Conservation (phyloP, 2,329 filamentous ascomycete genomes). For the Penicillium occitanis region DNA sequence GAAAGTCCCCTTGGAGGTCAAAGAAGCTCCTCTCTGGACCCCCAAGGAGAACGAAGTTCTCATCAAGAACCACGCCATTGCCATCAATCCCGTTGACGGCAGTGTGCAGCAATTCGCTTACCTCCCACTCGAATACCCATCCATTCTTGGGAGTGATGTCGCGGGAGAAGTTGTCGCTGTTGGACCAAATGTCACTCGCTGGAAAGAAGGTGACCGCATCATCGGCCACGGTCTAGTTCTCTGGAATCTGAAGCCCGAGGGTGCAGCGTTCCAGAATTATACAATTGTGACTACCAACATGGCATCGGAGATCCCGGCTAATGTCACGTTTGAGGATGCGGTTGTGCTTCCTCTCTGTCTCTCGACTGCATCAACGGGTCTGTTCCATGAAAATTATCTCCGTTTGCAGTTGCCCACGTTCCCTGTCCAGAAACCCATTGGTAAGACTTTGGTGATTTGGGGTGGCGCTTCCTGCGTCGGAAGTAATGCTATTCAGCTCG, state of each 20-base stretch:
- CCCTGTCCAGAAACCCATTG: constrained; percentile 1
- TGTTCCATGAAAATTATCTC: constrained; percentile 23
- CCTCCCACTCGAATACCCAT: constrained; percentile 27
- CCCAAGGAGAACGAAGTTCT: constrained; percentile 24
- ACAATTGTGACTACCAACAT: constrained; percentile 20
- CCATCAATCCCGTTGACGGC: constrained; percentile 34
- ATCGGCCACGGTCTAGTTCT: constrained; percentile 22
- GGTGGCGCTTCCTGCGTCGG: constrained; percentile 47
- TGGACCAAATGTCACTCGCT: constrained; percentile 20
- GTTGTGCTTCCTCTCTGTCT: constrained; percentile 38
- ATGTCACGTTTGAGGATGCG: constrained; percentile 33
- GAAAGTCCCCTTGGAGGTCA: constrained; percentile 3
- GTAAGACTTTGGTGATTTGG: constrained; percentile 49
- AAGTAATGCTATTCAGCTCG: constrained; percentile 43
- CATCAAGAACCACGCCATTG: constrained; percentile 27
- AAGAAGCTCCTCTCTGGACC: not conserved
- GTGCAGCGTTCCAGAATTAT: constrained; percentile 16
- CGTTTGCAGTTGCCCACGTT: not conserved
- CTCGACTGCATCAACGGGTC: constrained; percentile 31
- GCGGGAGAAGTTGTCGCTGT: constrained; percentile 27
- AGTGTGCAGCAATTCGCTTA: constrained; percentile 29
- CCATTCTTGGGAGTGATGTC: constrained; percentile 30
- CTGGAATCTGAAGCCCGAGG: not conserved
- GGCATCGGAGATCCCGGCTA: constrained; percentile 31
- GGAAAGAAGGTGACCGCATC: constrained; percentile 29